Evolutionary conservation across 2,329 filamentous ascomycete genomes (phyloP).

Genomic region (Chaetomiaceae sp.): DNA sequence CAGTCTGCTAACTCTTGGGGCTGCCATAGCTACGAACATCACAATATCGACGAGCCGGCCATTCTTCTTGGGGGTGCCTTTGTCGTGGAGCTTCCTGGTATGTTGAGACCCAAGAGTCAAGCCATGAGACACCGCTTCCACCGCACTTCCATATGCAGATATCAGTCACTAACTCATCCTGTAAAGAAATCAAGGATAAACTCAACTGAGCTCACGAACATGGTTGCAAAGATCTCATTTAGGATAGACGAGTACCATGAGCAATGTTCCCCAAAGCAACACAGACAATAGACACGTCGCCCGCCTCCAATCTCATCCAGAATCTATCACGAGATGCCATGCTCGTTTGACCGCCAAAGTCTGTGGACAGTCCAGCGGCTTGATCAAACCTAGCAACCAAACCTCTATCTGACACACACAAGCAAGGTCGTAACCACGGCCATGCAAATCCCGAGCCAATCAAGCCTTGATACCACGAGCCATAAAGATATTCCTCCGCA

Average conservation of each 20-base stretch:
- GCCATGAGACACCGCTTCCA: neutral
- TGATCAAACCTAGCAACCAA: neutral
- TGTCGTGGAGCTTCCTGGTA: slow-evolving; percentile 39
- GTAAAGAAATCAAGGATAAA: slow-evolving; percentile 1
- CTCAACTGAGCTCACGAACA: neutral
- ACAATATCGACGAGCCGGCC: slow-evolving; percentile 72
- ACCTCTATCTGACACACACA: neutral
- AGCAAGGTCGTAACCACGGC: too few relatives aligned
- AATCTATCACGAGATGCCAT: too few relatives aligned
- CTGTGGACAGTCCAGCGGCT: too few relatives aligned
- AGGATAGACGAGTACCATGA: neutral
- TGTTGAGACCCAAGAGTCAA: neutral
- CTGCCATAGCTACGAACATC: slow-evolving; percentile 69
- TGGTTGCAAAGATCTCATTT: too few relatives aligned
- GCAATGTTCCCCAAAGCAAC: neutral
- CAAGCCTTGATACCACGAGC: slow-evolving; percentile 45
- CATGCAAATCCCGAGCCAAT: neutral
- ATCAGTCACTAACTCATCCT: neutral
- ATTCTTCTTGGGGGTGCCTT: slow-evolving; percentile 74
- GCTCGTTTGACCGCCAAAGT: neutral
- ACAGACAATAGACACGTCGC: neutral
- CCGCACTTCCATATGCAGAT: neutral
- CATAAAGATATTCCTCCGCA: slow-evolving; percentile 45
- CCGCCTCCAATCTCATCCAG: neutral
- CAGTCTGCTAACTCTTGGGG: neutral